These are phyloP conservation scores for Blumeria graminis DNA, from an alignment of 2,329 filamentous ascomycete genomes.

Conservation along the genomic window DNA sequence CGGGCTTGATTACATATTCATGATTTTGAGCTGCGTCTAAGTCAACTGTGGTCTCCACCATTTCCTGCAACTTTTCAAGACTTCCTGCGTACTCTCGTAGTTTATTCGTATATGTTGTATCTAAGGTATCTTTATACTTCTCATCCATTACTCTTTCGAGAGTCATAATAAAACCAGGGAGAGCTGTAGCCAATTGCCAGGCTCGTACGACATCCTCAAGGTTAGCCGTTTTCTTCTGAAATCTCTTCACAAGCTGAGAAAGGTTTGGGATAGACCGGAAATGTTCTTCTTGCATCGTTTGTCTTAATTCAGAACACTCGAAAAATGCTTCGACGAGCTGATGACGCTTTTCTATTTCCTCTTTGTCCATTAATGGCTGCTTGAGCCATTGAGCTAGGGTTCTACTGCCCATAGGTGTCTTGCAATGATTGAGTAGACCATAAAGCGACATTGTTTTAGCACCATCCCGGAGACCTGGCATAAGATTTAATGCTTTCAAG, in stretches of 20 bases:
- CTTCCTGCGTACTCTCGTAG: conserved; percentile 53
- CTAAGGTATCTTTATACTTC: conserved; percentile 65
- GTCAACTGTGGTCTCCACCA: conserved; percentile 97
- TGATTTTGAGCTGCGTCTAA: conserved; percentile 87
- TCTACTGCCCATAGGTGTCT: conserved; percentile 77
- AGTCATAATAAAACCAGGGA: conserved; percentile 74
- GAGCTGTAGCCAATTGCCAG: conserved; percentile 79
- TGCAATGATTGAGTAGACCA: conserved; percentile 88
- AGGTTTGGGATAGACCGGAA: conserved; percentile 80
- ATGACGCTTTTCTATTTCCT: conserved; percentile 74
- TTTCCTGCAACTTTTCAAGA: conserved; percentile 72
- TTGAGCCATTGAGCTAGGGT: conserved; percentile 91
- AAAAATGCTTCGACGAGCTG: conserved; percentile 91
- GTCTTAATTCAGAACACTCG: conserved; percentile 72
- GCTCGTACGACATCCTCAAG: conserved; percentile 87
- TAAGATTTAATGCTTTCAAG: conserved; percentile 79
- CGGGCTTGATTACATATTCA: conserved; percentile 96
- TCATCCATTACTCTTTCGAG: conserved; percentile 92
- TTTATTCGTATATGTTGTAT: conserved; percentile 68
- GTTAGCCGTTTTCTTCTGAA: conserved; percentile 75
- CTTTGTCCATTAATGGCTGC: conserved; percentile 79
- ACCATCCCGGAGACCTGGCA: conserved; percentile 85
- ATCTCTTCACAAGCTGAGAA: conserved; percentile 80
- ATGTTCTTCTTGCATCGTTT: conserved; percentile 94
- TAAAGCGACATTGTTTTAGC: conserved; percentile 96